These are phyloP conservation scores for Diutina sp. DNA, from an alignment of 1,139 yeast species.

Conservation along the genomic window DNA sequence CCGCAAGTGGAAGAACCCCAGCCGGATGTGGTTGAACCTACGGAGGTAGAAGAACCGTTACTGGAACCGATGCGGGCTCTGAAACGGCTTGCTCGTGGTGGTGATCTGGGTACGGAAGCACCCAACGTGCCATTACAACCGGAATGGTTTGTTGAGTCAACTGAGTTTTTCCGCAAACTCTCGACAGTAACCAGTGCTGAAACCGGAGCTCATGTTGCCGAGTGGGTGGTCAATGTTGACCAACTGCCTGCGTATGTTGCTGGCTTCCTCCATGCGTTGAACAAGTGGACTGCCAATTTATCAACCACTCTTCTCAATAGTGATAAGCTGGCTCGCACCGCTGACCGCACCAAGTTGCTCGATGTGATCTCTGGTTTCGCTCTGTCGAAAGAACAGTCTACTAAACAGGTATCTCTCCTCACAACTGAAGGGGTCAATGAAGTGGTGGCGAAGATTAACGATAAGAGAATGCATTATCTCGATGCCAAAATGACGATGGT, in stretches of 20 bases:
- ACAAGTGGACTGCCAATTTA: not conserved
- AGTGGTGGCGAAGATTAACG: not conserved
- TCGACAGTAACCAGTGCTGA: not conserved
- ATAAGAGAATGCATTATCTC: conserved; percentile 2
- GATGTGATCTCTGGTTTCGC: conserved; percentile 30
- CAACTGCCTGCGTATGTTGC: not conserved
- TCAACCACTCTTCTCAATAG: not conserved
- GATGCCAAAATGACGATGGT: conserved; percentile 5
- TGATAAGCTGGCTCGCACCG: not conserved
- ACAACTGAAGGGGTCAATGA: not conserved
- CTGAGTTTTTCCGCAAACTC: conserved; percentile 18
- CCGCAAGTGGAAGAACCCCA: conserved; percentile 5
- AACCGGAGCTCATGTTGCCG: not conserved
- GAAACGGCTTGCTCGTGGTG: conserved; percentile 20
- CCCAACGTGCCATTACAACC: conserved; percentile 5
- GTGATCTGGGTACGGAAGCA: conserved; percentile 3
- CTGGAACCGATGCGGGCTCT: conserved; percentile 20
- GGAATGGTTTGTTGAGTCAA: conserved; percentile 6
- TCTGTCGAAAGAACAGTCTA: conserved; percentile 4
- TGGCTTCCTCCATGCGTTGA: not conserved
- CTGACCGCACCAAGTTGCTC: conserved; percentile 29
- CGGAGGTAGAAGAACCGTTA: not conserved
- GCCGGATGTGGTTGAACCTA: conserved; percentile 3
- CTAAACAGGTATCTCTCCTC: not conserved
- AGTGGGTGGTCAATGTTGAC: not conserved